Conservation (phyloP, 73 alveolate species). For the Paramecium octaurelia region DNA sequence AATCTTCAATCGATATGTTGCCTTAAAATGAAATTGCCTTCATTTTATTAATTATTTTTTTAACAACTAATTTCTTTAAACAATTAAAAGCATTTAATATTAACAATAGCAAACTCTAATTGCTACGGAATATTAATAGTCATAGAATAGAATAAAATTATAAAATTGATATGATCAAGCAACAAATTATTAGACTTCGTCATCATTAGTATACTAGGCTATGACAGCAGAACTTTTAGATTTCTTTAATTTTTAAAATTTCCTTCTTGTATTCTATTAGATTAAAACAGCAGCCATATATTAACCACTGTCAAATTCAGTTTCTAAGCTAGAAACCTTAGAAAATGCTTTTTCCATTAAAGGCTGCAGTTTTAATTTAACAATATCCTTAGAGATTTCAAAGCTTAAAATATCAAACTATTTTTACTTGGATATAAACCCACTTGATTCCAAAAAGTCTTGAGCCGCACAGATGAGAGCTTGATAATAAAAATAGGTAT, state of each 20-base stretch:
- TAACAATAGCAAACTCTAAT: background rate
- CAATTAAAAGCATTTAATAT: background rate
- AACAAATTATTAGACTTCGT: background rate
- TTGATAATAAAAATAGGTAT: background rate
- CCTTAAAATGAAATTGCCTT: background rate
- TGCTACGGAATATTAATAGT: too few species aligned
- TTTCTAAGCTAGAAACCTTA: background rate
- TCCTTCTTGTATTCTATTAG: background rate
- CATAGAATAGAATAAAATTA: background rate
- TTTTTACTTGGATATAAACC: background rate
- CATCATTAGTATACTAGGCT: constrained; percentile 11
- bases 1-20: background rate
- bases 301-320: constrained; percentile 28
- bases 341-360: background rate
- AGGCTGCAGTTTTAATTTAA: background rate
- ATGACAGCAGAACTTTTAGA: background rate
- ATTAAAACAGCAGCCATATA: constrained; percentile 17
- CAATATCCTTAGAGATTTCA: background rate
- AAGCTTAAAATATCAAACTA: background rate
- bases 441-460: constrained; percentile 14
- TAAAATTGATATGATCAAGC: background rate
- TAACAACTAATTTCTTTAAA: background rate
- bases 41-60: background rate
- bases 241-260: background rate
- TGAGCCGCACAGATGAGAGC: background rate